phyloP scores from a whole-genome alignment of 768 basidiomycete genomes.

The Podaxis sp. region DNA sequence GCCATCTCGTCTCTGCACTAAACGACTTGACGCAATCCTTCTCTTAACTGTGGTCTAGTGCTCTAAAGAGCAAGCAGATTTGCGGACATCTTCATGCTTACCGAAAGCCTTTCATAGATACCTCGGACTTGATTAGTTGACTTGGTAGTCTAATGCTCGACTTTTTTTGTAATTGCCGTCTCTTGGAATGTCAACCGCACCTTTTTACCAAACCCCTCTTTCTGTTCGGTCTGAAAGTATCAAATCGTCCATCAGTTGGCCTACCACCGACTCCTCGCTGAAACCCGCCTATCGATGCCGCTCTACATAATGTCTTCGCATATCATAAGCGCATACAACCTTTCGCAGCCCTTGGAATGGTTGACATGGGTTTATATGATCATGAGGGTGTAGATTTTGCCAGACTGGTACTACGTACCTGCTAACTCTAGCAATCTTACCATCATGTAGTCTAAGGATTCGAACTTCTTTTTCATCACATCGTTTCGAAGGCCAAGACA shows the following conservation, averaged over 20 bases:
- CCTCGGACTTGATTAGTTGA: slow-evolving; percentile 5
- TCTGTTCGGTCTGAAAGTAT: not conserved
- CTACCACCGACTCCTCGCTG: too few species aligned
- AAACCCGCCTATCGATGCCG: too few species aligned
- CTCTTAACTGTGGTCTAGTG: not conserved
- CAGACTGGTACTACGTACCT: too few species aligned
- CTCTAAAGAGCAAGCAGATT: not conserved
- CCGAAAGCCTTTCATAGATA: not conserved
- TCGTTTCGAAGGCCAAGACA: not conserved
- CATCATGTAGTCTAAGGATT: too few species aligned
- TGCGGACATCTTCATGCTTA: not conserved
- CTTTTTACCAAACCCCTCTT: not conserved
- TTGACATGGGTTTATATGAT: too few species aligned
- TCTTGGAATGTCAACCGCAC: slow-evolving; percentile 9
- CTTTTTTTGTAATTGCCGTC: slow-evolving; percentile 11
- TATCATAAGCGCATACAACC: not conserved
- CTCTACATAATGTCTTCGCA: not conserved
- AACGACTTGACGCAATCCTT: not conserved
- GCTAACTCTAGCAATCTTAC: too few species aligned
- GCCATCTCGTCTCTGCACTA: slow-evolving; percentile 19
- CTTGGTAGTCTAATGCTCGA: slow-evolving; percentile 8
- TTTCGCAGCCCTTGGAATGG: too few species aligned
- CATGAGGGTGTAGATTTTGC: too few species aligned
- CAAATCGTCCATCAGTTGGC: not conserved
- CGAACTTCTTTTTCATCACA: not conserved